Base-by-base conservation (phyloP, 257 asterid genomes). In the Nicotiana sylvestris region DNA sequence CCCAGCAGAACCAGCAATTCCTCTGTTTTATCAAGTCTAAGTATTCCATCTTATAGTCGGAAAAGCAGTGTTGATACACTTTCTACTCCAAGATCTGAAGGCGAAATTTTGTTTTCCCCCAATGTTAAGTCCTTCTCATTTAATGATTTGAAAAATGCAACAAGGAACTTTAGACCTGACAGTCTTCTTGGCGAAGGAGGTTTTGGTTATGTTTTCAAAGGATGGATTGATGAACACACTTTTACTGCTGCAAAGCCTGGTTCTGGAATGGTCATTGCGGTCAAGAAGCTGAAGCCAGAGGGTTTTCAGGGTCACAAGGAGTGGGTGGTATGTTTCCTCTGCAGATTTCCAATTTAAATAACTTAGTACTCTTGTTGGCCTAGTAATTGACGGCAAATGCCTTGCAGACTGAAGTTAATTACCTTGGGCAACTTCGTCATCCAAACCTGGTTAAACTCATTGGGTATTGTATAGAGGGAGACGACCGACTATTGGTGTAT, bases 111-210 rank as follows among this genome's bases (percentile, higher is more conserved):
- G 56, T 92, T 97, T 17, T 92, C 95, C 37, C 91, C 98, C 32
- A 84, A 94, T 77, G 97, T 90, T 27, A 95, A 92, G 86, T 58
- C 98, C 83, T 95, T 95, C 83, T 81, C 90, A 2, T 94, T 95
- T 82, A 94, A 89, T n/a, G 99, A 95, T 88, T 81, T 95, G 58
- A 92, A 61, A 88, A 92, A 83, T 64, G 98, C 99, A 4, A 95
- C 98, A 1, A 89, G 98, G 81, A 95, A 95, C 86, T 95, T 94
- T 80, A 88, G 97, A 55, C 92, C 97, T 0, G 99, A 95, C 78
- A 92, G 96, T 88, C 97, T 95, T 82, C 96, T 95, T 2, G 99
- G 99, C 16, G 99, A 95, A 87, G 98, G 99, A 55, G 99, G 99
- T 78, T 95, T 95, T 33, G 98, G 99, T n/a, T 92, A 84, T 77